phyloP scores from a whole-genome alignment of 371 early-diverging fungal genomes.

The Gilbertella persicaria region DNA sequence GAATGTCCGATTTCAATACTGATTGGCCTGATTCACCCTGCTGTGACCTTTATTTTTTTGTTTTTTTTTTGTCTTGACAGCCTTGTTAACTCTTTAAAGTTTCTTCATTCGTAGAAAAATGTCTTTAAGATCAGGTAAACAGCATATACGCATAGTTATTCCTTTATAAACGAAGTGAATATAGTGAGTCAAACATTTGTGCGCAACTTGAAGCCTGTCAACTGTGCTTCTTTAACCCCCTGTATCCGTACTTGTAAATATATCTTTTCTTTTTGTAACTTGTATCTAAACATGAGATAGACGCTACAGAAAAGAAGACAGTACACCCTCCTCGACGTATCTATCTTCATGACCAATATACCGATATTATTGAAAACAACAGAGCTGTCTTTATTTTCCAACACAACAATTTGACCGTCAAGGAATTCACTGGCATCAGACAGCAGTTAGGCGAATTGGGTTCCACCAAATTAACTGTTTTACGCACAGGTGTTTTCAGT shows the following conservation, averaged over 20 bases:
- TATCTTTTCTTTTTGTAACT: background rate
- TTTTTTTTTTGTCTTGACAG: background rate
- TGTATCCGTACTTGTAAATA: slow-evolving; percentile 25
- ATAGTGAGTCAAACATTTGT: slow-evolving; percentile 28
- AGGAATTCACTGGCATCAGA: slow-evolving; percentile 60
- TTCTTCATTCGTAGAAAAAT: slow-evolving; percentile 11
- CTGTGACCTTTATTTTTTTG: too few relatives aligned
- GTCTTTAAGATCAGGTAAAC: slow-evolving; percentile 36
- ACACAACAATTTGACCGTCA: slow-evolving; percentile 69
- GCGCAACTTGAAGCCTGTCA: slow-evolving; percentile 28
- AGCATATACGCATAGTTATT: background rate
- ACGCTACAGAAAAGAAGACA: slow-evolving; percentile 34
- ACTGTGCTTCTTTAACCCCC: slow-evolving; percentile 15
- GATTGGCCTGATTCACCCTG: too few relatives aligned
- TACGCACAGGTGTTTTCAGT: slow-evolving; percentile 58
- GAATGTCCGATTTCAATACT: too few relatives aligned
- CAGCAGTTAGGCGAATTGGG: slow-evolving; percentile 44
- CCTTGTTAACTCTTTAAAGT: background rate
- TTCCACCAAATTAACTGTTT: slow-evolving; percentile 41
- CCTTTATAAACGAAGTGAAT: background rate
- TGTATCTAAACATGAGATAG: too few relatives aligned
- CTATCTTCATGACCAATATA: slow-evolving; percentile 57
- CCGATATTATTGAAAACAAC: slow-evolving; percentile 50
- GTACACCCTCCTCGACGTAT: slow-evolving; percentile 50
- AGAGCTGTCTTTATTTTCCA: slow-evolving; percentile 64